A percentile compares a stretch with the other conserved stretches of the same genome.
Evolutionary conservation across 202 grass and related monocot genomes (phyloP).

Genomic region (Saccharum hybrid): DNA sequence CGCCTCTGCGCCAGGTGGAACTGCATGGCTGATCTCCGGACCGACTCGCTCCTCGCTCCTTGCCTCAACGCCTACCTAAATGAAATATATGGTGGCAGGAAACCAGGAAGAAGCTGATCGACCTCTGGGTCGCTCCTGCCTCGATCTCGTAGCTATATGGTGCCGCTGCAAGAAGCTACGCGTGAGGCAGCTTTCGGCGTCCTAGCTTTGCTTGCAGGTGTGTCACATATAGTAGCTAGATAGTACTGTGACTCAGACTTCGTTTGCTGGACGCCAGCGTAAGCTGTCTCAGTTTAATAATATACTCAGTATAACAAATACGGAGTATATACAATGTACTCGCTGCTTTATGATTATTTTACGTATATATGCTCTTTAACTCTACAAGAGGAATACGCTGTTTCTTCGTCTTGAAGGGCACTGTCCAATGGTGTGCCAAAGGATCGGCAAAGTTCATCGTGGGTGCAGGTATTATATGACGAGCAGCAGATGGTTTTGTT

Average conservation of each 20-base stretch:
- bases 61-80: background rate
- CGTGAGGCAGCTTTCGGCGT: constrained; percentile 9
- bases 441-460: constrained; percentile 12
- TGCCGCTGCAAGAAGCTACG: constrained; percentile 1
- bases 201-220: constrained; percentile 7
- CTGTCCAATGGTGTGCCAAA: constrained; percentile 41
- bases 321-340: too few species aligned
- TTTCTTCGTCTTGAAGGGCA: constrained; percentile 26
- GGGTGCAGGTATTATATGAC: background rate
- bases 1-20: constrained; percentile 40
- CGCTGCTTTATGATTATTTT: background rate
- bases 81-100: too few species aligned
- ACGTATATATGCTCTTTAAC: background rate
- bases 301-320: too few species aligned
- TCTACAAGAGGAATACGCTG: constrained; percentile 6
- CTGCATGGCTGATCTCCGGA: constrained; percentile 7
- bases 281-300: too few species aligned
- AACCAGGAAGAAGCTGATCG: background rate
- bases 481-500: background rate
- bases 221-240: too few species aligned
- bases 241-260: background rate
- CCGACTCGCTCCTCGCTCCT: background rate
- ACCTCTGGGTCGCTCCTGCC: background rate
- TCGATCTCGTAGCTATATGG: background rate
- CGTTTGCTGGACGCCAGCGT: background rate